phyloP scores from a whole-genome alignment of 2,329 filamentous ascomycete species.

The Penicillium nordicum region DNA sequence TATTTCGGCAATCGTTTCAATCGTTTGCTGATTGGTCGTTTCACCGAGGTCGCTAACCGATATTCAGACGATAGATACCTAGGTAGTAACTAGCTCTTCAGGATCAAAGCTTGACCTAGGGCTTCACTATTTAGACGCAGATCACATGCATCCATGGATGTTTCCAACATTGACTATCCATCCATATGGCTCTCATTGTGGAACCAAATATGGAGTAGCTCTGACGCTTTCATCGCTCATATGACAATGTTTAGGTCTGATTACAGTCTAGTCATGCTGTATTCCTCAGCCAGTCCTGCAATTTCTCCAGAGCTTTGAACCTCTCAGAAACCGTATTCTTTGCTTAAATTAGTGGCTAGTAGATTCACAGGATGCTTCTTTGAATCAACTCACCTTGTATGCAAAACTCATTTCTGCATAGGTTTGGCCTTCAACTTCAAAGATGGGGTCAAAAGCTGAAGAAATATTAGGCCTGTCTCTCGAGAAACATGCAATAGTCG shows the following conservation, averaged over 20 bases:
- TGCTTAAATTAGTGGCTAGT: not conserved
- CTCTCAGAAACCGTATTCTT: conserved; percentile 1
- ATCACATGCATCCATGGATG: not conserved
- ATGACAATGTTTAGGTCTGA: not conserved
- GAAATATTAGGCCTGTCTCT: not conserved
- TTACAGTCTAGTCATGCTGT: not conserved
- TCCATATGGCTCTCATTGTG: not conserved
- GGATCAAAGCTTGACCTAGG: not conserved
- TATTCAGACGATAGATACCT: too few species aligned
- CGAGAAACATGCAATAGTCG: not conserved
- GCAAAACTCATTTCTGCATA: not conserved
- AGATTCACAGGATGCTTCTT: not conserved
- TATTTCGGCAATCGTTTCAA: not conserved
- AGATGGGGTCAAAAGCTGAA: not conserved
- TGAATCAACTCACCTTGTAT: not conserved
- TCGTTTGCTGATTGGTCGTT: not conserved
- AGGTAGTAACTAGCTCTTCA: not conserved
- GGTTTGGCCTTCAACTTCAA: not conserved
- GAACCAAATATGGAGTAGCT: not conserved
- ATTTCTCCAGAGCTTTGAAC: not conserved
- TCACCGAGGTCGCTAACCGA: too few species aligned
- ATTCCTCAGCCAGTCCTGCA: conserved; percentile 6
- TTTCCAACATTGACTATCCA: not conserved
- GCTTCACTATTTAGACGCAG: not conserved
- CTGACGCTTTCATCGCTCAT: not conserved